phyloP scores from a whole-genome alignment of 2,329 filamentous ascomycete genomes.

The Botryosphaeria dothidea region DNA sequence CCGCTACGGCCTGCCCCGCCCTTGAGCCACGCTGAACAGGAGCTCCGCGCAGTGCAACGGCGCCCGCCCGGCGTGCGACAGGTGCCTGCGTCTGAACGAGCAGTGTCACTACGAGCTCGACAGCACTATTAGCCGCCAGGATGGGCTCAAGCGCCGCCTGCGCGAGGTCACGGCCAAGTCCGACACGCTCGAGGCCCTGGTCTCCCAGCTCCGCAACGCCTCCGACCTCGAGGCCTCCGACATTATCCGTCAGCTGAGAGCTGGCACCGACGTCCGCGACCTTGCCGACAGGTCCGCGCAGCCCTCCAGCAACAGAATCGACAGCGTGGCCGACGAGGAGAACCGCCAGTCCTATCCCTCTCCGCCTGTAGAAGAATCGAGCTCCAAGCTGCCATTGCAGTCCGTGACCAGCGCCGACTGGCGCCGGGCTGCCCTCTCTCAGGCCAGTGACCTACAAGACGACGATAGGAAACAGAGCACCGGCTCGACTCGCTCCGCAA shows the following conservation, averaged over 20 bases:
- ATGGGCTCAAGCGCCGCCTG: slow-evolving; percentile 17
- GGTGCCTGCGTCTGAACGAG: slow-evolving; percentile 14
- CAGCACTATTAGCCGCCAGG: slow-evolving; percentile 18
- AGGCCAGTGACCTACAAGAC: background rate
- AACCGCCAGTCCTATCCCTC: slow-evolving; percentile 4
- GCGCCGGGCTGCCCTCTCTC: background rate
- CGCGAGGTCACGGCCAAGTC: slow-evolving; percentile 13
- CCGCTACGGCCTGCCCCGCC: background rate
- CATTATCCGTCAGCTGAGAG: slow-evolving; percentile 8
- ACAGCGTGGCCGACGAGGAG: background rate
- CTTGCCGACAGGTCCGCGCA: background rate
- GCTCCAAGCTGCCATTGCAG: background rate
- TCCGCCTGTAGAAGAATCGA: slow-evolving; percentile 1
- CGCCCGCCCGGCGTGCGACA: slow-evolving; percentile 10
- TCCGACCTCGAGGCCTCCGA: slow-evolving; percentile 3
- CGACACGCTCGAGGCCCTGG: slow-evolving; percentile 11
- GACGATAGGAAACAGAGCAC: background rate
- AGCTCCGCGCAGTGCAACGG: slow-evolving; percentile 12
- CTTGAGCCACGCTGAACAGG: background rate
- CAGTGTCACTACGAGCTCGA: slow-evolving; percentile 13
- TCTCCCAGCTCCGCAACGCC: slow-evolving; percentile 4
- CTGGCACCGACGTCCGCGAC: background rate
- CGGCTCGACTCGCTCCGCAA: background rate
- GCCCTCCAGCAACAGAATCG: slow-evolving; percentile 5
- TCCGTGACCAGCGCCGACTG: background rate